A percentile compares a stretch with the other conserved stretches of the same genome.
phyloP scores from a whole-genome alignment of 768 basidiomycete genomes.

The Kwoniella pini region DNA sequence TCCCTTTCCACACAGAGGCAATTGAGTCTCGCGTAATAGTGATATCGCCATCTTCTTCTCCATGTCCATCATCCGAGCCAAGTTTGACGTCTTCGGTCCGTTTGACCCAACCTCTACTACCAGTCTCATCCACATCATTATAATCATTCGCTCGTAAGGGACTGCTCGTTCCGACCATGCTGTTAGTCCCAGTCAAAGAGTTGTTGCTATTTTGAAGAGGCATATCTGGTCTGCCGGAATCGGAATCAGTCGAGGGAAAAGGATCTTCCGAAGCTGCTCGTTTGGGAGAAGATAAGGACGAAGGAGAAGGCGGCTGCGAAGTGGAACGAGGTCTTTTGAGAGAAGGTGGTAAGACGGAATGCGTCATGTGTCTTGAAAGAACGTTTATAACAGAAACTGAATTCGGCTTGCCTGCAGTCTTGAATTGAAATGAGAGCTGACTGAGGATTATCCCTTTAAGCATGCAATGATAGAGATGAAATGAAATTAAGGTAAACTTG shows the following conservation, averaged over 20 bases:
- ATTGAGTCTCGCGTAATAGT: background rate
- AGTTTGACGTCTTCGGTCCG: conserved; percentile 39
- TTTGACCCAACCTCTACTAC: conserved; percentile 30
- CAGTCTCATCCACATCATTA: conserved; percentile 24
- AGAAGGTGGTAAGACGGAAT: conserved; percentile 20
- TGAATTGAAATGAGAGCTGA: background rate
- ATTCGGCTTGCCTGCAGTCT: conserved; percentile 1
- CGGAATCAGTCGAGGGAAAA: conserved; percentile 19
- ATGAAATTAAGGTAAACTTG: background rate
- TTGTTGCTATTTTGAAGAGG: conserved; percentile 3
- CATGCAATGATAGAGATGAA: background rate
- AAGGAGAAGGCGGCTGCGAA: conserved; percentile 39
- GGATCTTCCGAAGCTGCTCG: conserved; percentile 73
- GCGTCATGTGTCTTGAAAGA: conserved; percentile 9
- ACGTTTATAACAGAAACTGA: background rate
- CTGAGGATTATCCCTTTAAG: conserved; percentile 7
- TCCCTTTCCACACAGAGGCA: conserved; percentile 8
- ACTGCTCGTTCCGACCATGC: conserved; percentile 17
- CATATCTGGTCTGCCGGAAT: conserved; percentile 14
- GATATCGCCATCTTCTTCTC: conserved; percentile 13
- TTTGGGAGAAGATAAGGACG: conserved; percentile 64
- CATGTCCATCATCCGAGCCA: conserved; percentile 14
- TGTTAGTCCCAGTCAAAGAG: background rate
- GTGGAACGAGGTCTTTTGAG: conserved; percentile 52
- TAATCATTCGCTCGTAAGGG: conserved; percentile 22